Conservation (phyloP, 208 protist genomes). For the Angomonas ambiguus region DNA sequence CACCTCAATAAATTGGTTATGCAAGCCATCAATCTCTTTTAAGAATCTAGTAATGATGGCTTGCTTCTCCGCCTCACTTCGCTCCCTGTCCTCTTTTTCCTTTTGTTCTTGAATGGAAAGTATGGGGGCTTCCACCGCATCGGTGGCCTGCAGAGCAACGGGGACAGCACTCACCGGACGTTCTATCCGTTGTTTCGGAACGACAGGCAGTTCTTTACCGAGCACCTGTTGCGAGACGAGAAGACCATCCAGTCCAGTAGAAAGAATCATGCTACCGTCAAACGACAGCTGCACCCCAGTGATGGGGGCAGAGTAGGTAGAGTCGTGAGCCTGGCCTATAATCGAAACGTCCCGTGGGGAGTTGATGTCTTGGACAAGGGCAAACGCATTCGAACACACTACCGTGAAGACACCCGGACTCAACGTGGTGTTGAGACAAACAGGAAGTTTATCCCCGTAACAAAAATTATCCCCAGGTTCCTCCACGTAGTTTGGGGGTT, state of each 20-base stretch:
- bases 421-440: constrained; percentile 13
- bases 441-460: constrained; percentile 56
- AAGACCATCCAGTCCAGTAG: constrained; percentile 86
- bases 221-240: constrained; percentile 76
- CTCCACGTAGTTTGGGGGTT: constrained; percentile 83
- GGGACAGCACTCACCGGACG: too few relatives aligned
- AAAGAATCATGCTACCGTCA: constrained; percentile 85
- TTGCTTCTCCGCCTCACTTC: constrained; percentile 52
- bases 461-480: constrained; percentile 84
- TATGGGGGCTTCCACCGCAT: constrained; percentile 11
- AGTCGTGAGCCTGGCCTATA: constrained; percentile 71
- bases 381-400: constrained; percentile 32
- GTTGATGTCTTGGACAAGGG: constrained; percentile 24
- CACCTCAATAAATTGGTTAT: constrained; percentile 59
- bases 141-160: background rate
- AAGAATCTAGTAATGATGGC: constrained; percentile 71
- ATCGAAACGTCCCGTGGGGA: constrained; percentile 15
- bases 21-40: constrained; percentile 49
- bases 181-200: too few relatives aligned
- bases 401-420: constrained; percentile 29
- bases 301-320: constrained; percentile 36
- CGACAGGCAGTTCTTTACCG: constrained; percentile 15
- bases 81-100: constrained; percentile 85
- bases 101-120: constrained; percentile 92
- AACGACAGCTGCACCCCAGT: constrained; percentile 68